Base-by-base conservation (phyloP, 345 rosid genomes). In the Bretschneidera sinensis region DNA sequence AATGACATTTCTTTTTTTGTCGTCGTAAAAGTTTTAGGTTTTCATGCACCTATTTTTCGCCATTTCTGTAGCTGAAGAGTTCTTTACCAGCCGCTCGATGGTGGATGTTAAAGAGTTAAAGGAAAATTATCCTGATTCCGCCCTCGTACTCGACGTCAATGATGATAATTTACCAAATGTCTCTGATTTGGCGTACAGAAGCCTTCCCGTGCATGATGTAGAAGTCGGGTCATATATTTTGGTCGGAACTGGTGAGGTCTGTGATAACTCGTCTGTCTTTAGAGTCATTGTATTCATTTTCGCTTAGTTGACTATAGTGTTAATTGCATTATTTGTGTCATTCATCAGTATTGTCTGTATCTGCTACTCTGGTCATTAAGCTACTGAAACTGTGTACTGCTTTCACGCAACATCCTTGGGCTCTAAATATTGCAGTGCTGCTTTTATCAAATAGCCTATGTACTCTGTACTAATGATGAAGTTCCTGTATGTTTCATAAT, bases 181-280 rank as follows among this genome's bases (percentile, higher is more conserved):
- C 45, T 75, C 92, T 64, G 78, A 87, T 80, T 84, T 94, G 65
- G 80, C 85, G 0, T 87, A 89, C 60, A 75, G 48, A 78, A 86
- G 90, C 52, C 76, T 94, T 58, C 99, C 96, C 6, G 97, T 94
- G 71, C 92, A 89, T 67, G 84, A 87, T 57, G 86, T 92, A 31
- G 69, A 75, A 64, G 85, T 89, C 51, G 98, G 97, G 63, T 92
- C 92, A 51, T 92, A 74, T 71, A 56, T 92, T 68, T 73, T 92
- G 85, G 92, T 92, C 55, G 94, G 92, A 76, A 79, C 90, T 81
- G 99, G 99, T 78, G 97, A 89, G 97, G 97, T 89, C 82, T 78
- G 98, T 84, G 66, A 72, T 59, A 64, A 48, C 19, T 39, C 45
- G 10, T 39, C 45, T 39, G 45, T 39, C 16, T 39, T 28, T 8